These are phyloP conservation scores for Tolypocladium nubicola DNA, from an alignment of 2,329 filamentous ascomycete species.

Conservation along the genomic window DNA sequence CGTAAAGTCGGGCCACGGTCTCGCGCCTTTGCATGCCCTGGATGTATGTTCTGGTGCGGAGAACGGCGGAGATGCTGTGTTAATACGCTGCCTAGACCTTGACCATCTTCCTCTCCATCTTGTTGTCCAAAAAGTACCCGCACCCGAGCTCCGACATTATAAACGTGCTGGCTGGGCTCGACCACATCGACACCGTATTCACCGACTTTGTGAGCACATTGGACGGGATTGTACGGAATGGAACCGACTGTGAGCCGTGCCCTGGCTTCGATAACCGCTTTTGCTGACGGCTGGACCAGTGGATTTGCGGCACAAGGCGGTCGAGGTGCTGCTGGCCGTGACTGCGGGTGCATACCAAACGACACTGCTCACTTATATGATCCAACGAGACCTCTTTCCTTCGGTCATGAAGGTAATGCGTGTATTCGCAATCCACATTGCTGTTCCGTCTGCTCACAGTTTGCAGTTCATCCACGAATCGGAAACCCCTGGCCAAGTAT, in stretches of 20 bases:
- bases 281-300: conserved; percentile 37
- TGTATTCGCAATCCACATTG: neutral
- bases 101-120: conserved; percentile 72
- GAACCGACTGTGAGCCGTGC: conserved; percentile 50
- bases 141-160: conserved; percentile 96
- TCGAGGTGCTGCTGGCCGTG: conserved; percentile 71
- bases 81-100: conserved; percentile 54
- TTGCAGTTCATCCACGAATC: conserved; percentile 70
- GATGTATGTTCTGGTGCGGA: conserved; percentile 50
- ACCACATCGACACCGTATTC: conserved; percentile 78
- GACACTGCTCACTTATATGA: conserved; percentile 86
- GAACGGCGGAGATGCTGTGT: conserved; percentile 2
- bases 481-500: conserved; percentile 49
- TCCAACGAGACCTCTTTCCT: conserved; percentile 87
- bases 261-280: neutral
- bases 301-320: conserved; percentile 65
- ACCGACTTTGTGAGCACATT: conserved; percentile 77
- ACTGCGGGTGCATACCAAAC: conserved; percentile 94
- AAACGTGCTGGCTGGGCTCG: conserved; percentile 75
- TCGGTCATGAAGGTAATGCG: conserved; percentile 74
- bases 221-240: conserved; percentile 73
- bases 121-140: conserved; percentile 82
- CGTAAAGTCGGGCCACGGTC: conserved; percentile 49
- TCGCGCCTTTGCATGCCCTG: conserved; percentile 67
- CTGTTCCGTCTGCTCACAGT: conserved; percentile 1